Evolutionary conservation across 106 monocot species (phyloP), one percentile per base, ranked within the genome.

Genomic region (Dioscorea alata): DNA sequence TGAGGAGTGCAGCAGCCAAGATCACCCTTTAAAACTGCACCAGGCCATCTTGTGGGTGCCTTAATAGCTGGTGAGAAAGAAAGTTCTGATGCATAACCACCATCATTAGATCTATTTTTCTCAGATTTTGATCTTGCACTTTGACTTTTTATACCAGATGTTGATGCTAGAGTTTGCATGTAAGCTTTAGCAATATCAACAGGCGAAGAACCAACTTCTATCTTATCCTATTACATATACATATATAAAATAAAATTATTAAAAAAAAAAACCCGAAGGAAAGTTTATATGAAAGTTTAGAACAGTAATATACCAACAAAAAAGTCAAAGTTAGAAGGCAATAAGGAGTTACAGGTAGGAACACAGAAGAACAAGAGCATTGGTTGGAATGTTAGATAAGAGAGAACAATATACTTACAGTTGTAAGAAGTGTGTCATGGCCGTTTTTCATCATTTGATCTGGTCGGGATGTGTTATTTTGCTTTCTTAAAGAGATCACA

Each of bases 121-220:
- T 71, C 75, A 64, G 34, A 23, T 25, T 25, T 25, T 23, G 57
- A 57, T 48, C 21, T 60, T 52, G 59, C 48, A 70, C 18, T 53
- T 21, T 65, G 73, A 66, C 56, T 33, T 23, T 62, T 49, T 49
- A 49, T 50, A n/a, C 50, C 66, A 61, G 62, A 73, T 60, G 70
- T 23, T 8, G 68, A 63, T 64, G 53, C 62, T 13, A 31, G 73
- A 8, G 66, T 24, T 71, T 59, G 61, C 83, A 87, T 80, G 64
- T 76, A 87, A 60, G 83, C 80, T 75, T 80, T 83, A 50, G 87
- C 83, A 80, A 87, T 72, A 71, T 83, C 83, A 61, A 77, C 50
- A 51, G 87, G 87, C 35, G 87, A 83, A 57, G 58, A 63, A 61
- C 71, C 71, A 79, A 19, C 77, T 35, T 77, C 74, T 22, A n/a